These are phyloP conservation scores for Alternaria gaisen DNA, from an alignment of 2,329 filamentous ascomycete genomes.

Conservation along the genomic window DNA sequence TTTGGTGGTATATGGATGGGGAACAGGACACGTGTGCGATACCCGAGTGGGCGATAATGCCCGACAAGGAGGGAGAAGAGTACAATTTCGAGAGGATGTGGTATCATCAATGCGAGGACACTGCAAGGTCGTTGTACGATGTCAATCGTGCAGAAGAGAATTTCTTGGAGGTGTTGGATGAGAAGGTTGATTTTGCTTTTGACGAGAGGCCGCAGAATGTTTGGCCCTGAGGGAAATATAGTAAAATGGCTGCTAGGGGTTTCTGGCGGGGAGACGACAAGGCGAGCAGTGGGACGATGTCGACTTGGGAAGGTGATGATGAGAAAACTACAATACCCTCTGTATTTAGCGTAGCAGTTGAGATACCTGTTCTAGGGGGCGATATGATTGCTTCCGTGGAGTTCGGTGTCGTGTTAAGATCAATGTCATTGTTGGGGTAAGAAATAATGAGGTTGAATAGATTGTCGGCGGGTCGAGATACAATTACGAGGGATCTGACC, in stretches of 20 bases:
- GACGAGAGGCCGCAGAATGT: slow-evolving; percentile 24
- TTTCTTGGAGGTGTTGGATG: slow-evolving; percentile 37
- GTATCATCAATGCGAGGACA: slow-evolving; percentile 40
- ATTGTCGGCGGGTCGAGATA: not conserved
- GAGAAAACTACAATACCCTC: too few relatives aligned
- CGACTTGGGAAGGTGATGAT: too few relatives aligned
- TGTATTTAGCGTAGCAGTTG: too few relatives aligned
- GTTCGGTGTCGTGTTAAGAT: too few relatives aligned
- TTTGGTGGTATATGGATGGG: slow-evolving; percentile 39
- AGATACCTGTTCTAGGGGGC: too few relatives aligned
- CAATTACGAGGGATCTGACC: not conserved
- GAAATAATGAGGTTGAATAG: not conserved
- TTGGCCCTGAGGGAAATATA: slow-evolving; percentile 15
- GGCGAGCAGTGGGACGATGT: too few relatives aligned
- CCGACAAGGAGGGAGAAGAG: slow-evolving; percentile 20
- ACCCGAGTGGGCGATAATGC: slow-evolving; percentile 45
- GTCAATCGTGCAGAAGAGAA: slow-evolving; percentile 28
- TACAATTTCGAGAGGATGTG: slow-evolving; percentile 43
- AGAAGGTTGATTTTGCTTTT: slow-evolving; percentile 34
- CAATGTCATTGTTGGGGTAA: too few relatives aligned
- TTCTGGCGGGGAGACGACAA: not conserved
- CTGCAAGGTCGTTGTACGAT: slow-evolving; percentile 17
- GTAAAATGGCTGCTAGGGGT: not conserved
- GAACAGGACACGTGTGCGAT: slow-evolving; percentile 25
- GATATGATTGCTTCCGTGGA: too few relatives aligned